Evolutionary conservation across 495 filamentous ascomycete genomes (phyloP), one percentile per base, ranked within the genome.

Genomic region (Lophium mytilinum): DNA sequence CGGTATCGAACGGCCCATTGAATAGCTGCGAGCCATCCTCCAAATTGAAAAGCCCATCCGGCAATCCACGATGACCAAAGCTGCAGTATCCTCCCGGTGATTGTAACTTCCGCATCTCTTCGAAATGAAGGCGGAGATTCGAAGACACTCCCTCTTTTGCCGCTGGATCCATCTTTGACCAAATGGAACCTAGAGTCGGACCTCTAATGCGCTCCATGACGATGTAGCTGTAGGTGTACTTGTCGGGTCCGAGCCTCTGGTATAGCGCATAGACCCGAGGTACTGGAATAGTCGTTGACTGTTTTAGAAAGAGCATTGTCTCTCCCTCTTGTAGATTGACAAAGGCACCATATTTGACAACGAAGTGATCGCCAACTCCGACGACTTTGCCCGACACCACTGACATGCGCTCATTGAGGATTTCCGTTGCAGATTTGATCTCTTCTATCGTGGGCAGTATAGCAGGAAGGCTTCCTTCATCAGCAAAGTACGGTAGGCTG

Each of bases 231-330:
- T 49, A 49, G 37, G 45, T 50, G 48, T 50, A 66, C 53, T 63
- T 59, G 39, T 59, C 48, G n/a, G 55, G 59, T 39, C 64, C 37
- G 30, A 57, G 49, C 35, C 59, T 60, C 42, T 66, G 56, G 55
- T 69, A 72, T 14, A 71, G 56, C 39, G 73, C 72, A 55, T 70
- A 76, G 41, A 74, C 63, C 24, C 61, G 53, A 14, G 73, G 73
- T 18, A 73, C 57, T 46, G 55, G 56, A 45, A 76, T 60, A 36
- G 54, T 68, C 37, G 71, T 69, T 24, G 57, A 53, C 12, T 68
- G 30, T 57, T 55, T 49, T 15, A 73, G 64, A 60, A 72, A 73
- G 24, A 76, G 58, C 72, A 71, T 72, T 34, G 66, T 74, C 56
- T 73, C 65, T 48, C 66, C 73, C 52, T 76, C 72, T 15, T 66